A percentile compares a stretch with the other conserved stretches of the same genome.
Evolutionary conservation across 1,139 yeast genomes (phyloP).

Genomic region (Wickerhamiella infanticola): DNA sequence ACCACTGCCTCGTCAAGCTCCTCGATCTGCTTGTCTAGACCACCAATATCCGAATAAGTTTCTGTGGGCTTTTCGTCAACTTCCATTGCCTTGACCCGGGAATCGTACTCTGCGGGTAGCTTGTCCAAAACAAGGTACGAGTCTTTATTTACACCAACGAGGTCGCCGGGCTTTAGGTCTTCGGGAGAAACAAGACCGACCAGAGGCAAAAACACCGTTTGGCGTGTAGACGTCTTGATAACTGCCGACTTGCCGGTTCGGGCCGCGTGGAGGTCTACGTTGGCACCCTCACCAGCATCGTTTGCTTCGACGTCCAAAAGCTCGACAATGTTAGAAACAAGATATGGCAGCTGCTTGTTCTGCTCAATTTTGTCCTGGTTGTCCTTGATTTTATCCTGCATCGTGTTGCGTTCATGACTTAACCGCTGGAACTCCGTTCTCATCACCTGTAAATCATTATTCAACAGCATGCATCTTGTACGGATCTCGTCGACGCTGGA

Average conservation of each 20-base stretch:
- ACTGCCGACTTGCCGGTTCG: conserved; percentile 96
- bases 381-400: conserved; percentile 89
- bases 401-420: conserved; percentile 80
- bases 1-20: conserved; percentile 97
- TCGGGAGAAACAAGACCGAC: conserved; percentile 89
- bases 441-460: conserved; percentile 93
- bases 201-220: conserved; percentile 89
- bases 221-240: conserved; percentile 92
- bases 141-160: conserved; percentile 96
- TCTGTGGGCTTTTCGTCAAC: conserved; percentile 98
- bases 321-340: conserved; percentile 97
- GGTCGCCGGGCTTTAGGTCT: conserved; percentile 80
- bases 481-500: conserved; percentile 71
- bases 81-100: conserved; percentile 97
- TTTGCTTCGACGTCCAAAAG: conserved; percentile 81
- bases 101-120: conserved; percentile 91
- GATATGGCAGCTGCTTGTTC: conserved; percentile 86
- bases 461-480: conserved; percentile 75
- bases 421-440: conserved; percentile 82
- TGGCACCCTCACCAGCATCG: conserved; percentile 84
- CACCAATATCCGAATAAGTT: conserved; percentile 94
- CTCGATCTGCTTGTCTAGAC: conserved; percentile 93
- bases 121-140: conserved; percentile 87
- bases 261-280: conserved; percentile 82
- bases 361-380: conserved; percentile 93